Evolutionary conservation across 2,329 filamentous ascomycete species (phyloP).

Genomic region (Phaeophleospora eucalypticola): DNA sequence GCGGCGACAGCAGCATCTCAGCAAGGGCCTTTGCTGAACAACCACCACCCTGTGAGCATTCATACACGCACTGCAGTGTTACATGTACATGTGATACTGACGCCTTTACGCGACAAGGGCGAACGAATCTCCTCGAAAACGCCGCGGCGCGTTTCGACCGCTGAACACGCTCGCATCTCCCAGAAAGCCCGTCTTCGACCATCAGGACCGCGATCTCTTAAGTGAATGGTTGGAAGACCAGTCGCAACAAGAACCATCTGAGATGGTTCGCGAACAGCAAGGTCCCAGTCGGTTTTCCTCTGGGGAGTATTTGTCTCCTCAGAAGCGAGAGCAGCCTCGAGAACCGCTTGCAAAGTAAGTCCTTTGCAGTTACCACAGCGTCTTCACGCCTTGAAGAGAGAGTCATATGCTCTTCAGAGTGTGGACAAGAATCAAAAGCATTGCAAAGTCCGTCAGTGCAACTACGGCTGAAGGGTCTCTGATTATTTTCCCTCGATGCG

Average conservation of each 20-base stretch:
- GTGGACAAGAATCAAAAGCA: too few relatives aligned
- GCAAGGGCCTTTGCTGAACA: background rate
- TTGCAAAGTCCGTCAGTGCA: too few relatives aligned
- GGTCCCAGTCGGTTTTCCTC: constrained; percentile 18
- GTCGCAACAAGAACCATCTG: too few relatives aligned
- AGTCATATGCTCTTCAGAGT: too few relatives aligned
- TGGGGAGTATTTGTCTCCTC: constrained; percentile 18
- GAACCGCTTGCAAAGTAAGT: constrained; percentile 25
- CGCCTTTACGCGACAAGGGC: background rate
- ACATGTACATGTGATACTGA: background rate
- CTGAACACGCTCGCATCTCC: constrained; percentile 21
- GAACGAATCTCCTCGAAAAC: background rate
- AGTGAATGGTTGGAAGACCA: constrained; percentile 6
- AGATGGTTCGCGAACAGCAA: constrained; percentile 22
- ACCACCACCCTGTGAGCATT: background rate
- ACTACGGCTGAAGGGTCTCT: too few relatives aligned
- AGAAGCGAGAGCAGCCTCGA: constrained; percentile 16
- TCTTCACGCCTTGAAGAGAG: too few relatives aligned
- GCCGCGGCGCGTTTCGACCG: constrained; percentile 13
- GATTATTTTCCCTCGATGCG: too few relatives aligned
- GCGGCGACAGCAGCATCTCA: background rate
- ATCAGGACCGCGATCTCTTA: background rate
- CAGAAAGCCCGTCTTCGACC: constrained; percentile 11
- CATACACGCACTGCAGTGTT: background rate
- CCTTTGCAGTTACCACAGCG: too few relatives aligned